Percentiles rank a stretch among this genome's conserved stretches.
phyloP scores from a whole-genome alignment of 2,329 filamentous ascomycete genomes.

The Phyllachora maydis region DNA sequence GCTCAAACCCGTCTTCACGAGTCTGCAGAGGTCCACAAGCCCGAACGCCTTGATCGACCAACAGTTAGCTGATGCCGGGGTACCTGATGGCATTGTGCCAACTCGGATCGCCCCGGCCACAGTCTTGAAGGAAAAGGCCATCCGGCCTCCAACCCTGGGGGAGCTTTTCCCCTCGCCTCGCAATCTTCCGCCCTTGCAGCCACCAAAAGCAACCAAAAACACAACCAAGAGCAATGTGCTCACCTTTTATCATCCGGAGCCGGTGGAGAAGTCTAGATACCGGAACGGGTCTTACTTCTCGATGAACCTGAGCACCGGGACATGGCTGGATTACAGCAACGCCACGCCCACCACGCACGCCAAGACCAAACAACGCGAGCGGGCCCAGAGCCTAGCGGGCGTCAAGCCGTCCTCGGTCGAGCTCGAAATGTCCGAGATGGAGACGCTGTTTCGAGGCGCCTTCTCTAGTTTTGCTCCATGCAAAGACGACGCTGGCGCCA shows the following conservation, averaged over 20 bases:
- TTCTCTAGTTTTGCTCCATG: slow-evolving; percentile 67
- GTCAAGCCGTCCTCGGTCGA: slow-evolving; percentile 34
- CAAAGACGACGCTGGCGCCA: slow-evolving; percentile 50
- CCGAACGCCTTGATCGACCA: slow-evolving; percentile 10
- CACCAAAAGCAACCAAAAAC: slow-evolving; percentile 51
- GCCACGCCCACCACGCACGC: slow-evolving; percentile 31
- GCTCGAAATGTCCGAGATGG: slow-evolving; percentile 44
- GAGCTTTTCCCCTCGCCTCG: slow-evolving; percentile 53
- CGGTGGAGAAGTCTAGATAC: slow-evolving; percentile 29
- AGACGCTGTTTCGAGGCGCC: slow-evolving; percentile 53
- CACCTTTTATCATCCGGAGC: slow-evolving; percentile 15
- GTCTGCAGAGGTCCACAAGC: slow-evolving; percentile 28
- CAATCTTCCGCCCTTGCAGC: slow-evolving; percentile 42
- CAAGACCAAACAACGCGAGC: slow-evolving; percentile 47
- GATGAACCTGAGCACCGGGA: slow-evolving; percentile 42
- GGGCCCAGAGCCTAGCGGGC: slow-evolving; percentile 45
- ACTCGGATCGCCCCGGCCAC: slow-evolving; percentile 38
- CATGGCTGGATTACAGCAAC: slow-evolving; percentile 52
- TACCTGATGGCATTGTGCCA: slow-evolving; percentile 57
- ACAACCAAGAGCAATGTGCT: slow-evolving; percentile 35
- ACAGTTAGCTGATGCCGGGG: slow-evolving; percentile 37
- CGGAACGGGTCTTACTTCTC: slow-evolving; percentile 41
- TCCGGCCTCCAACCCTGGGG: slow-evolving; percentile 42
- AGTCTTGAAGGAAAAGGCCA: slow-evolving; percentile 19
- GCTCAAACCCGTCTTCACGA: slow-evolving; percentile 69